phyloP scores from a whole-genome alignment of 768 basidiomycete genomes.

The Galerina marginata region DNA sequence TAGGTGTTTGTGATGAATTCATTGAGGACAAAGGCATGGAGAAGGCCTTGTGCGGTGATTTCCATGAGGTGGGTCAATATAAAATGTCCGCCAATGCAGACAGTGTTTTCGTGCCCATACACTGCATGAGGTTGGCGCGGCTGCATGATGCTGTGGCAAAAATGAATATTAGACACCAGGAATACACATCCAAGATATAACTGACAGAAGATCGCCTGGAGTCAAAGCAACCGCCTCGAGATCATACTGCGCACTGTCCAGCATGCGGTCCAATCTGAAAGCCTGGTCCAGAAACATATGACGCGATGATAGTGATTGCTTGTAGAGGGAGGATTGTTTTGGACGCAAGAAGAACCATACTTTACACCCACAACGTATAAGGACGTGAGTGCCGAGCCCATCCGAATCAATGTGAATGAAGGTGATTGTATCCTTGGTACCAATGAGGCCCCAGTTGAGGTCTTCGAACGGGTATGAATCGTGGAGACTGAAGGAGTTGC shows the following conservation, averaged over 20 bases:
- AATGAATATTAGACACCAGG: neutral
- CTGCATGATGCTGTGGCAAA: neutral
- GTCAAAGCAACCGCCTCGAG: neutral
- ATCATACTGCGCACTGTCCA: neutral
- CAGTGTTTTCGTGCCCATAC: neutral
- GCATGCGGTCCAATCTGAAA: neutral
- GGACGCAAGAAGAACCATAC: too few species aligned
- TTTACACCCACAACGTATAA: too few species aligned
- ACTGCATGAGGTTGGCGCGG: neutral
- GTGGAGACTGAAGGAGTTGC: too few species aligned
- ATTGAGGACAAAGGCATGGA: neutral
- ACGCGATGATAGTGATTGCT: too few species aligned
- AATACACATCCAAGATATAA: neutral
- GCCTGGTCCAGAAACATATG: neutral
- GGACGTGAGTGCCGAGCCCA: too few species aligned
- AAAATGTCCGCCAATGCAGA: neutral
- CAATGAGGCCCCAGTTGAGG: too few species aligned
- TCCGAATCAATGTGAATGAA: too few species aligned
- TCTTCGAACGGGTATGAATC: too few species aligned
- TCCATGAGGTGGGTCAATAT: neutral
- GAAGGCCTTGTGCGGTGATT: neutral
- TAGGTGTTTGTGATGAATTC: neutral
- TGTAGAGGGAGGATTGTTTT: too few species aligned
- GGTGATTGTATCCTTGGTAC: too few species aligned
- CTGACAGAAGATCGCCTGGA: neutral